phyloP scores from a whole-genome alignment of 805 yeast genomes.

The Dipodascopsis uninucleata region DNA sequence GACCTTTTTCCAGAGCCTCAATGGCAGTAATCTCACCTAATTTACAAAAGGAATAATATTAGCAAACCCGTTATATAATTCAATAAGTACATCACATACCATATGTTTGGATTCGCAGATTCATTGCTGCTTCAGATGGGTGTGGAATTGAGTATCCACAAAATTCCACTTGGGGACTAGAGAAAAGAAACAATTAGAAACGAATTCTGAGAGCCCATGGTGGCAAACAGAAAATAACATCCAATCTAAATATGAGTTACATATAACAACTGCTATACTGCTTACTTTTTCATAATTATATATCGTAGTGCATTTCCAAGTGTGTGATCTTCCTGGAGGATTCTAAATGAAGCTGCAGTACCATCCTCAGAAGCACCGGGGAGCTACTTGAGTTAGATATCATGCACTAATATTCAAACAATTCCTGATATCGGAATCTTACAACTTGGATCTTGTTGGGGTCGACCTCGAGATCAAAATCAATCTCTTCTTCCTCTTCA shows the following conservation, averaged over 20 bases:
- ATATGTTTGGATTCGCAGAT: slow-evolving; percentile 91
- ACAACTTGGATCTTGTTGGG: slow-evolving; percentile 35
- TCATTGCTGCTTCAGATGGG: slow-evolving; percentile 87
- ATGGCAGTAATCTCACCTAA: slow-evolving; percentile 66
- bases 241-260: background rate
- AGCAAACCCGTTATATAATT: too few relatives aligned
- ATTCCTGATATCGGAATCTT: slow-evolving; percentile 13
- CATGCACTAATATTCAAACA: background rate
- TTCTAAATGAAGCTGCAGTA: slow-evolving; percentile 89
- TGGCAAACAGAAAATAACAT: background rate
- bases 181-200: background rate
- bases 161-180: slow-evolving; percentile 85
- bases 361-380: slow-evolving; percentile 94
- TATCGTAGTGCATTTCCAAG: slow-evolving; percentile 91
- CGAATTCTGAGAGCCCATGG: background rate
- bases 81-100: slow-evolving; percentile 41
- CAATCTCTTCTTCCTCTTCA: slow-evolving; percentile 3
- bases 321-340: slow-evolving; percentile 92
- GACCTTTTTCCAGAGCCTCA: slow-evolving; percentile 88
- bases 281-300: slow-evolving; percentile 84
- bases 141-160: slow-evolving; percentile 99
- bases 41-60: slow-evolving; percentile 3
- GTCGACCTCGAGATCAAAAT: slow-evolving; percentile 25
- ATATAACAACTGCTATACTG: background rate
- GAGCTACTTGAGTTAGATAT: slow-evolving; percentile 36